Conservation (phyloP, 768 basidiomycete genomes). For the Lanmaoa rubissima region DNA sequence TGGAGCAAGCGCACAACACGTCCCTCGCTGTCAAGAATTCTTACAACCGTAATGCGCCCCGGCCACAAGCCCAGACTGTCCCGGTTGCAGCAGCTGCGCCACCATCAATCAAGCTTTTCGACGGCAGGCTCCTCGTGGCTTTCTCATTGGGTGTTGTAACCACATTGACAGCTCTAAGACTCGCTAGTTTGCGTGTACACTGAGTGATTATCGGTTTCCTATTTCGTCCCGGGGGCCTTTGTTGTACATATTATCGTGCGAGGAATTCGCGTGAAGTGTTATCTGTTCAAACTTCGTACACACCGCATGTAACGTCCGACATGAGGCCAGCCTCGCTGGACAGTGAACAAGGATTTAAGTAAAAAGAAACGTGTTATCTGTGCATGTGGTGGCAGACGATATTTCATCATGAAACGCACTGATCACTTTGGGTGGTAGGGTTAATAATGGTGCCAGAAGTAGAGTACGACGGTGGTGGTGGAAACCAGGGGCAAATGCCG, state of each 20-base stretch:
- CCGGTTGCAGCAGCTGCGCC: not conserved
- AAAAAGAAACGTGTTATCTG: no score
- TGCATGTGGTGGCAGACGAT: no score
- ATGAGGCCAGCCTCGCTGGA: no score
- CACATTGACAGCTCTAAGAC: slow-evolving; percentile 11
- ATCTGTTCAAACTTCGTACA: not conserved
- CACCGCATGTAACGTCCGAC: no score
- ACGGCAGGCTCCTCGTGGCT: slow-evolving; percentile 20
- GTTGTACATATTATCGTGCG: not conserved
- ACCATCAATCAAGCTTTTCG: not conserved
- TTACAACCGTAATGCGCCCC: slow-evolving; percentile 20
- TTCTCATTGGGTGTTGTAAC: slow-evolving; percentile 31
- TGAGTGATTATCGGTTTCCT: not conserved
- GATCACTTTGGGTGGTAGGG: not conserved
- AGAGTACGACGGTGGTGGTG: no score
- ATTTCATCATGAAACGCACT: not conserved
- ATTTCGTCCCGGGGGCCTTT: not conserved
- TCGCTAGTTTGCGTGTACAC: slow-evolving; percentile 6
- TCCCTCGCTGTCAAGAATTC: slow-evolving; percentile 16
- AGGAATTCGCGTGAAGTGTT: not conserved
- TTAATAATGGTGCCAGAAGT: not conserved
- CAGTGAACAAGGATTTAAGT: no score
- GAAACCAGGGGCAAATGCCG: no score
- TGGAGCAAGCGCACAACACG: slow-evolving; percentile 33
- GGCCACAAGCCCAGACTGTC: not conserved